Conservation (phyloP, 2,329 filamentous ascomycete genomes). For the Peltaster fructicola region DNA sequence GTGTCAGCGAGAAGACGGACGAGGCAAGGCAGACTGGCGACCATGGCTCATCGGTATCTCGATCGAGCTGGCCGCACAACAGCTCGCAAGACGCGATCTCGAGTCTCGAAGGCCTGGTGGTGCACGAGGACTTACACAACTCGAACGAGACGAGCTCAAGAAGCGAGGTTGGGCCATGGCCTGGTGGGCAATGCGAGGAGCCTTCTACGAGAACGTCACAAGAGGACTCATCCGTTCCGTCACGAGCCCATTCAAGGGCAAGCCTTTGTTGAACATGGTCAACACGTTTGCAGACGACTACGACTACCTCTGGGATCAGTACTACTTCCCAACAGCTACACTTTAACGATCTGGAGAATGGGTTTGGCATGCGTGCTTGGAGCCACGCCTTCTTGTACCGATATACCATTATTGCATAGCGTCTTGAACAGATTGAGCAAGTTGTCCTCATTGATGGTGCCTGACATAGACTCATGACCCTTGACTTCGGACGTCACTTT, state of each 20-base stretch:
- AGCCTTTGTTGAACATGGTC: conserved; percentile 62
- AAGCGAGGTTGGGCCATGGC: conserved; percentile 78
- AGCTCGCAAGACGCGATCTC: conserved; percentile 54
- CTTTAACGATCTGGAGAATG: conserved; percentile 20
- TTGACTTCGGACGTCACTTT: too few relatives aligned
- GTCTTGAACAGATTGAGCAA: too few relatives aligned
- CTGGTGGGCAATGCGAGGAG: conserved; percentile 95
- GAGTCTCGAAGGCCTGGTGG: conserved; percentile 48
- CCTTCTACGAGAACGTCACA: conserved; percentile 86
- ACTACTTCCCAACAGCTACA: conserved; percentile 65
- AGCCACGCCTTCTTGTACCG: too few relatives aligned
- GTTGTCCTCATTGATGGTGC: too few relatives aligned
- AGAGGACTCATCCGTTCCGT: conserved; percentile 49
- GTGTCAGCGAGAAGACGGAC: conserved; percentile 36
- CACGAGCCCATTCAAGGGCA: conserved; percentile 51
- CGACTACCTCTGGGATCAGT: conserved; percentile 94
- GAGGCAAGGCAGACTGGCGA: conserved; percentile 66
- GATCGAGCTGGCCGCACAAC: conserved; percentile 76
- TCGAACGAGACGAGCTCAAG: conserved; percentile 79
- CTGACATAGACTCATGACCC: too few relatives aligned
- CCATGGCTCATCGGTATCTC: conserved; percentile 79
- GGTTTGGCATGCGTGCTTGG: too few relatives aligned
- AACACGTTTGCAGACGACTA: conserved; percentile 86
- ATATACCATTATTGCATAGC: too few relatives aligned
- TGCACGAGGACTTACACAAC: conserved; percentile 56